Evolutionary conservation across 2,329 filamentous ascomycete species (phyloP).

Genomic region (Xylogone sp.): DNA sequence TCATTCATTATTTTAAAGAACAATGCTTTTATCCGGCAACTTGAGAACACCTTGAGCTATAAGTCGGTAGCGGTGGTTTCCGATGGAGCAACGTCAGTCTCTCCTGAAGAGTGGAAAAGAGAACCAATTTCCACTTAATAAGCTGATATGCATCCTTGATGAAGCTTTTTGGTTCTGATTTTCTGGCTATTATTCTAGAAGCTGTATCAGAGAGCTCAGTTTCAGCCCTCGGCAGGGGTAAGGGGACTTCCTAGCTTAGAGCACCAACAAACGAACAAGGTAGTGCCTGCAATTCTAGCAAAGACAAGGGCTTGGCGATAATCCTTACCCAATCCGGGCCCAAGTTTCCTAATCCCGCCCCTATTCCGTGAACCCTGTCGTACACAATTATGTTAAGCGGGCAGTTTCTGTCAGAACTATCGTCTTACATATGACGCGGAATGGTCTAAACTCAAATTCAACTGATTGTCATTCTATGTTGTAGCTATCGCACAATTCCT

Average conservation of each 20-base stretch:
- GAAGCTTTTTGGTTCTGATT: background rate
- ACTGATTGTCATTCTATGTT: no score
- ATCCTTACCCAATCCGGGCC: background rate
- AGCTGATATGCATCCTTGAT: background rate
- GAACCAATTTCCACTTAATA: background rate
- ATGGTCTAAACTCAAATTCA: no score
- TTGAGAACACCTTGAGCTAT: background rate
- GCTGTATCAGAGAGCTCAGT: background rate
- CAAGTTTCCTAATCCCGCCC: background rate
- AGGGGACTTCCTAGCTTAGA: background rate
- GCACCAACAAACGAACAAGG: background rate
- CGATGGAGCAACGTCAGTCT: background rate
- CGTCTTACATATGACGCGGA: no score
- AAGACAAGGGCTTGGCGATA: background rate
- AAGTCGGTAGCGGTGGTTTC: background rate
- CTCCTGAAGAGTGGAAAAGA: background rate
- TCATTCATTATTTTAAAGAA: background rate
- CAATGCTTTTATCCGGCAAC: background rate
- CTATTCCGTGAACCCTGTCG: background rate
- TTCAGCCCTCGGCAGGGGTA: background rate
- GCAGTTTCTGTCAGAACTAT: no score
- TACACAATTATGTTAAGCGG: no score
- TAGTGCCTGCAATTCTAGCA: background rate
- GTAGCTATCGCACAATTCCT: no score
- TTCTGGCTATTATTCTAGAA: background rate